Evolutionary conservation across 345 rosid genomes (phyloP).

Genomic region (Gossypium sturtianum): DNA sequence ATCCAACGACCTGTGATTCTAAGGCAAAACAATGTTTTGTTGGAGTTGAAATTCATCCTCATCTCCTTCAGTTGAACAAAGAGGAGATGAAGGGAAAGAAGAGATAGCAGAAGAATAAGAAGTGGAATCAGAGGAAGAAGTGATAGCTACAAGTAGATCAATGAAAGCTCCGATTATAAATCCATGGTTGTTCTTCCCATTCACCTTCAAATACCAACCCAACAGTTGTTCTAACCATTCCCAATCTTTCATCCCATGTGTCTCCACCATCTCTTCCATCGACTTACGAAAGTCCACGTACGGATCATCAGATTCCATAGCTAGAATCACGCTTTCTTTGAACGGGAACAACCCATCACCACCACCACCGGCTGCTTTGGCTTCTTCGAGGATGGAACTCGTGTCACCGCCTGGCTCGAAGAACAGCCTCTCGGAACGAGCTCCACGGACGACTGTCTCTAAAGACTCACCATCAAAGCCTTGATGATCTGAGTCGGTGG

Average conservation of each 20-base stretch:
- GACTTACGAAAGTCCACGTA: conserved; percentile 72
- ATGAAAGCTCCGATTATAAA: conserved; percentile 70
- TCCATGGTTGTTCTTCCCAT: conserved; percentile 65
- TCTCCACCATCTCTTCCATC: conserved; percentile 89
- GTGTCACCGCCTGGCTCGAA: conserved; percentile 56
- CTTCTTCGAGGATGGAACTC: conserved; percentile 57
- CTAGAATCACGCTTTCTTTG: conserved; percentile 51
- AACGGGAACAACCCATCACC: conserved; percentile 22
- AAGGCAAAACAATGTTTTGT: neutral
- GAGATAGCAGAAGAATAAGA: conserved; percentile 44
- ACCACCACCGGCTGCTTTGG: conserved; percentile 7
- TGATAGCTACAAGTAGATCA: conserved; percentile 47
- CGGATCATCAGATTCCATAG: conserved; percentile 78
- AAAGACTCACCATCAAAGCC: conserved; percentile 18
- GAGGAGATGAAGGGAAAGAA: conserved; percentile 33
- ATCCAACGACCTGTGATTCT: neutral
- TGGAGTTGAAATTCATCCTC: conserved; percentile 8
- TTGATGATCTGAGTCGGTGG: conserved; percentile 24
- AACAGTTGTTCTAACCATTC: conserved; percentile 65
- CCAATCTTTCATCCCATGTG: conserved; percentile 66
- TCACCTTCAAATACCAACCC: conserved; percentile 71
- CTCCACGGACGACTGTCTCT: conserved; percentile 53
- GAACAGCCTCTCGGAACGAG: conserved; percentile 57
- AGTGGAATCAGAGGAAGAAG: conserved; percentile 21
- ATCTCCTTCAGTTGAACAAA: conserved; percentile 13